phyloP scores from a whole-genome alignment of 2,329 filamentous ascomycete genomes.

The Botryotinia globosa region DNA sequence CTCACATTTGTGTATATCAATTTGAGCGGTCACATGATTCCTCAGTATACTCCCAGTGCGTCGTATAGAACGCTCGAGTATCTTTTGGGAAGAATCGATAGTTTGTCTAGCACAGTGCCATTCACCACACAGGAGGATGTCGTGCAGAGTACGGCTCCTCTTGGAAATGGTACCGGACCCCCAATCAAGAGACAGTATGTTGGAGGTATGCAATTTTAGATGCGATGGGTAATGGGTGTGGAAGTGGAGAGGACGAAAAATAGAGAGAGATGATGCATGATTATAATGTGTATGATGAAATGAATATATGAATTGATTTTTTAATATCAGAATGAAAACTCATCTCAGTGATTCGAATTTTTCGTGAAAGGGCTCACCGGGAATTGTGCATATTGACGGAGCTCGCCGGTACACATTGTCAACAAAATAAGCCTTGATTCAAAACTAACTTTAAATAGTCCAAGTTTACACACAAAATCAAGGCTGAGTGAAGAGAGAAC shows the following conservation, averaged over 20 bases:
- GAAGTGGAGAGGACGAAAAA: neutral
- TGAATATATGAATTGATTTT: neutral
- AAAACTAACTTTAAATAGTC: accelerated
- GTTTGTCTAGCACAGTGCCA: constrained; percentile 45
- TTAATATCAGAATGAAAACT: neutral
- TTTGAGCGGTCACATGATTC: constrained; percentile 58
- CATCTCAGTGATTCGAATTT: no score
- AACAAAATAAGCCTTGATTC: neutral
- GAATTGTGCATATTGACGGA: neutral
- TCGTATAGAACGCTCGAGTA: constrained; percentile 73
- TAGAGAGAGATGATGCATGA: neutral
- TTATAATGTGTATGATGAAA: neutral
- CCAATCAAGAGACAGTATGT: constrained; percentile 2
- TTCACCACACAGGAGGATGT: constrained; percentile 38
- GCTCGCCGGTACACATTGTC: neutral
- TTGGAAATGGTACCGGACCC: neutral
- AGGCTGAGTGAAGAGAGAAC: neutral
- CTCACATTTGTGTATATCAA: constrained; percentile 50
- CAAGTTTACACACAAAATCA: neutral
- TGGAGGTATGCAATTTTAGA: constrained; percentile 3
- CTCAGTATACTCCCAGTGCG: constrained; percentile 65
- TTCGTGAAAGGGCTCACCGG: neutral
- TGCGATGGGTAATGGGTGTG: neutral
- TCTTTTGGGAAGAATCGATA: constrained; percentile 66
- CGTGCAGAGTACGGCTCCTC: neutral